phyloP scores from a whole-genome alignment of 2,329 filamentous ascomycete species.

The Phoma sp. region DNA sequence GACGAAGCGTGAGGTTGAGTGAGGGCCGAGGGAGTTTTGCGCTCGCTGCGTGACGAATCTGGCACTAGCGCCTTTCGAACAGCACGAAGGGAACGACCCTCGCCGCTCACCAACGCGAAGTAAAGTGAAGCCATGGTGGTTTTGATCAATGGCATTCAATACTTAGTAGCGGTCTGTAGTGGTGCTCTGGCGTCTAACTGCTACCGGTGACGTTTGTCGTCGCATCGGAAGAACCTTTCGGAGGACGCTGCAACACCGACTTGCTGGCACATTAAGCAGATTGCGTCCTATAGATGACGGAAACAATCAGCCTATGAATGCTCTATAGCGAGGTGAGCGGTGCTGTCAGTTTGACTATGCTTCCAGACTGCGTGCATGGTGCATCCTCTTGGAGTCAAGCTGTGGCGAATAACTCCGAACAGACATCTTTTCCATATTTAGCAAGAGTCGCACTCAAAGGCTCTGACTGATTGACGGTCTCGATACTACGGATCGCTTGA shows the following conservation, averaged over 20 bases:
- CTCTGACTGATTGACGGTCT: too few species aligned
- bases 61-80: conserved; percentile 39
- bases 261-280: background rate
- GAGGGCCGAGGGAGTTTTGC: conserved; percentile 41
- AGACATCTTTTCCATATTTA: background rate
- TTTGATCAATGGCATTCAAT: background rate
- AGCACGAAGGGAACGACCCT: conserved; percentile 14
- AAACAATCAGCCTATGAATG: background rate
- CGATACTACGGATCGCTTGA: too few species aligned
- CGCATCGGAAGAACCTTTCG: conserved; percentile 7
- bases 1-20: conserved; percentile 27
- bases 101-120: background rate
- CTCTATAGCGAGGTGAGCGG: background rate
- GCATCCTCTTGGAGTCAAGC: background rate
- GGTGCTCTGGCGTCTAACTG: conserved; percentile 9
- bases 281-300: background rate
- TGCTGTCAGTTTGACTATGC: background rate
- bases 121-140: conserved; percentile 11
- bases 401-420: background rate
- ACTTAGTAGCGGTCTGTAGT: conserved; percentile 6
- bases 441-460: background rate
- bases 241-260: background rate
- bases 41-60: conserved; percentile 37
- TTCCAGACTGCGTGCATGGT: background rate
- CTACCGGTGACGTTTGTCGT: conserved; percentile 12